Evolutionary conservation across 768 basidiomycete genomes (phyloP), one percentile per base, ranked within the genome.

Genomic region (Lyophyllum semitale): DNA sequence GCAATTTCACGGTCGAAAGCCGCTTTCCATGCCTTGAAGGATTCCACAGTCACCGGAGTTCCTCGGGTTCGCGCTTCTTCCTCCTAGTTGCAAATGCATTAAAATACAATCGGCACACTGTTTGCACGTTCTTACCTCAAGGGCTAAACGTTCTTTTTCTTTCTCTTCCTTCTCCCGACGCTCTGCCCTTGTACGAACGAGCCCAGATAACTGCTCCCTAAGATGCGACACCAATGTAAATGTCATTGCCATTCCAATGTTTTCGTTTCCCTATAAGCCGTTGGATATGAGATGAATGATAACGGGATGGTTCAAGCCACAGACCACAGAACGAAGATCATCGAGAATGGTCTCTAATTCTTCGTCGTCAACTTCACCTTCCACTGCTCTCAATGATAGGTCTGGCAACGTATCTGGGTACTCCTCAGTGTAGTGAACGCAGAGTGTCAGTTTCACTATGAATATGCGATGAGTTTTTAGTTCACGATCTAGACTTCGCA

Each of bases 181-280:
- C 53, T 85, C 85, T 18, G 75, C 77, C 59, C 92, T 82, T 41
- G 71, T 64, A 35, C 80, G 80, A 32, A 93, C 82, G 23, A 95
- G 72, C 17, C 67, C 64, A 4, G 86, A 82, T 15, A 98, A 74
- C 47, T 84, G 78, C 70, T 98, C 95, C 59, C 90, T 80, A 42
- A 97, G 80, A 63, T 90, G 87, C 0, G 91, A 88, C 11, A 94
- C 87, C 17, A 99, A 78, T 0, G 96, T 94, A 67, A 97, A 99
- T 17, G 95, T 95, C 95, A 98, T 98, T 2, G 97, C 95, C 89
- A 95, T 95, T 40, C 93, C 93, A 20, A 93, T 65, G 68, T 91
- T 94, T 66, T 95, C 93, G 66, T 88, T 83, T 52, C 89, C 91
- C 89, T 91, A 51, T 53, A 48, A 47, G 50, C 23, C 29, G 48